Evolutionary conservation across 805 yeast genomes (phyloP).

Genomic region (Candida argentea): DNA sequence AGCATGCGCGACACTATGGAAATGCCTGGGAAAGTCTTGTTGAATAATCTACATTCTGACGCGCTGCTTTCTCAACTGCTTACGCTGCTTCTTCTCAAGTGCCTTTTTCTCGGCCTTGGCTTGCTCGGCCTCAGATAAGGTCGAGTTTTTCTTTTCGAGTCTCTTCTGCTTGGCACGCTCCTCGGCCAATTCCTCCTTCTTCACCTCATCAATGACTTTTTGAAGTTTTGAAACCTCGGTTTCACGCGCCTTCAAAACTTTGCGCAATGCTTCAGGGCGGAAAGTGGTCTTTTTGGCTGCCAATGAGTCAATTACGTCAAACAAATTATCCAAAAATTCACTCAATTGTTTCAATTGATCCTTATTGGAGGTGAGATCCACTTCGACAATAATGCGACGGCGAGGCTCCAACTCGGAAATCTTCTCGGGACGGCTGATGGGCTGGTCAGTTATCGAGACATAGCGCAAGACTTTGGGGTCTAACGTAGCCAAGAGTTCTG

Average conservation of each 20-base stretch:
- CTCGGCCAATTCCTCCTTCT: slow-evolving; percentile 58
- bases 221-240: slow-evolving; percentile 59
- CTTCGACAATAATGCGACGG: slow-evolving; percentile 46
- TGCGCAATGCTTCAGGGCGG: slow-evolving; percentile 68
- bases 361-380: slow-evolving; percentile 39
- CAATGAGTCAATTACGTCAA: slow-evolving; percentile 50
- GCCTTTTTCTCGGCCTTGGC: slow-evolving; percentile 70
- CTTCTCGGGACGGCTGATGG: slow-evolving; percentile 56
- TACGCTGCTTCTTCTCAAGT: slow-evolving; percentile 72
- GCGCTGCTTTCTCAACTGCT: slow-evolving; percentile 55
- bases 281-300: slow-evolving; percentile 41
- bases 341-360: slow-evolving; percentile 41
- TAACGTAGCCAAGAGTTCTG: slow-evolving; percentile 26
- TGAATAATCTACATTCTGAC: slow-evolving; percentile 10
- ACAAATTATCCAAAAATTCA: slow-evolving; percentile 42
- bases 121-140: slow-evolving; percentile 67
- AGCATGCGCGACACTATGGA: neutral
- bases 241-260: slow-evolving; percentile 69
- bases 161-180: slow-evolving; percentile 63
- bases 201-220: slow-evolving; percentile 54
- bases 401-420: slow-evolving; percentile 44
- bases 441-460: slow-evolving; percentile 79
- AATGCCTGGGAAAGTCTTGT: neutral
- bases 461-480: slow-evolving; percentile 46
- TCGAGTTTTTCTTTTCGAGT: slow-evolving; percentile 44